These are phyloP conservation scores for Exophiala sp. DNA, from an alignment of 2,329 filamentous ascomycete genomes.

Conservation along the genomic window DNA sequence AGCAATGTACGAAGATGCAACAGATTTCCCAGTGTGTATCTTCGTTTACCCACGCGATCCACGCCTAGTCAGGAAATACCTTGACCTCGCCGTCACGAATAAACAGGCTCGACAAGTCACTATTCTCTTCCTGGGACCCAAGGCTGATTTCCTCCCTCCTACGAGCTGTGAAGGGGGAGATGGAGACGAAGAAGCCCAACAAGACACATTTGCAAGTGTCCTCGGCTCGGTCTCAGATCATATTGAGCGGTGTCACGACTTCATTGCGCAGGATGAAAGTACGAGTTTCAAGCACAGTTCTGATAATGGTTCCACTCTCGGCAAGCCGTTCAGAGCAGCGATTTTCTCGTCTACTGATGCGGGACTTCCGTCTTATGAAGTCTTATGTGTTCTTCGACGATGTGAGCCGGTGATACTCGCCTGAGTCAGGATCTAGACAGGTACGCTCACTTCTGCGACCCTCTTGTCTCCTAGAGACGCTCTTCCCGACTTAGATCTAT, in stretches of 20 bases:
- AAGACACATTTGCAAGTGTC: not conserved
- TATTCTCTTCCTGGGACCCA: not conserved
- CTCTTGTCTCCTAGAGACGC: no score
- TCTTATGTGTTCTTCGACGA: not conserved
- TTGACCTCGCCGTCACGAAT: slow-evolving; percentile 29
- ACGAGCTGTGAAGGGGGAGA: not conserved
- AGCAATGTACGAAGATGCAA: slow-evolving; percentile 41
- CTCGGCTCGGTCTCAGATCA: not conserved
- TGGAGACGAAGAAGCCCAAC: not conserved
- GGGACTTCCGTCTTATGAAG: not conserved
- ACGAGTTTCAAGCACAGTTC: not conserved
- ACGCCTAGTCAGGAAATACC: slow-evolving; percentile 44
- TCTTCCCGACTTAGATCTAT: no score
- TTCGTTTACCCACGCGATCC: slow-evolving; percentile 55
- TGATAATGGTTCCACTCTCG: not conserved
- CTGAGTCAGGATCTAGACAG: no score
- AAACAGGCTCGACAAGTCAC: not conserved
- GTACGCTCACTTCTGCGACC: no score
- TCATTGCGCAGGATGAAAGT: not conserved
- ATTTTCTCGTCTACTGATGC: not conserved
- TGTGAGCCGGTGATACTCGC: no score
- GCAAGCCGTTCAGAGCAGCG: not conserved
- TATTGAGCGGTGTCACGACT: not conserved
- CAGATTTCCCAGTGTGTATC: slow-evolving; percentile 45
- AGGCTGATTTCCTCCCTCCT: not conserved